Percentiles rank a stretch among this genome's conserved stretches.
These are phyloP conservation scores for Albifimbria verrucaria DNA, from an alignment of 2,329 filamentous ascomycete genomes.

Conservation along the genomic window DNA sequence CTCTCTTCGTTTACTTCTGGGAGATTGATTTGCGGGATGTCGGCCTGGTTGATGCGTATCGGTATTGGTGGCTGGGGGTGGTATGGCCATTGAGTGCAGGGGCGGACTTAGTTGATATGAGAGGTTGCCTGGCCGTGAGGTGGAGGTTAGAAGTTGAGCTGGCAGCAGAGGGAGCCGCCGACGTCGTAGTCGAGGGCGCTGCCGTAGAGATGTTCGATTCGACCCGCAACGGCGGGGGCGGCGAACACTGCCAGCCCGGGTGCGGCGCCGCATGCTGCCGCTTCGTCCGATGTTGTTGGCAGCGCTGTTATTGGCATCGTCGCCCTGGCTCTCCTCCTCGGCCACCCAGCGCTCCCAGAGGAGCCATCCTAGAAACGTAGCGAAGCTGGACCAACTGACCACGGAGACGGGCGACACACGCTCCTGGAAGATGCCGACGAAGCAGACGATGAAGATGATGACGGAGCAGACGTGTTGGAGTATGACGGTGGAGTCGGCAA, in stretches of 20 bases:
- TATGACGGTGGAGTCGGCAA: conserved; percentile 92
- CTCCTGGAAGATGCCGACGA: conserved; percentile 83
- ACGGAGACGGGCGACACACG: conserved; percentile 87
- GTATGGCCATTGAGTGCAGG: too few relatives aligned
- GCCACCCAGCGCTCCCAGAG: conserved; percentile 91
- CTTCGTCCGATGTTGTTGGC: conserved; percentile 30
- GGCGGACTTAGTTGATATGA: neutral
- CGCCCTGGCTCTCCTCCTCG: conserved; percentile 56
- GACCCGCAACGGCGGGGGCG: conserved; percentile 27
- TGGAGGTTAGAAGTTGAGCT: conserved; percentile 46
- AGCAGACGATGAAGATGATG: conserved; percentile 90
- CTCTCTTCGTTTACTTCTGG: conserved; percentile 30
- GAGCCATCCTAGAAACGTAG: conserved; percentile 83
- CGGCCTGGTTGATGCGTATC: conserved; percentile 22
- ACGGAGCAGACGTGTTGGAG: conserved; percentile 96
- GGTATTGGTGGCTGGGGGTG: too few relatives aligned
- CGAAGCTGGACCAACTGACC: conserved; percentile 77
- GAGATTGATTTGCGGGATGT: conserved; percentile 22
- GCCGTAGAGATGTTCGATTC: conserved; percentile 21
- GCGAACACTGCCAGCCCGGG: conserved; percentile 34
- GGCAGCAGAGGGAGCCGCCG: conserved; percentile 30
- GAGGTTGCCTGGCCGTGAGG: conserved; percentile 27
- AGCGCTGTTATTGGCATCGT: conserved; percentile 31
- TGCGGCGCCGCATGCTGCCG: conserved; percentile 29
- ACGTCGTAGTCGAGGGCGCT: conserved; percentile 12